These are phyloP conservation scores for Harringtonia aguacate DNA, from an alignment of 2,329 filamentous ascomycete species.

Conservation along the genomic window DNA sequence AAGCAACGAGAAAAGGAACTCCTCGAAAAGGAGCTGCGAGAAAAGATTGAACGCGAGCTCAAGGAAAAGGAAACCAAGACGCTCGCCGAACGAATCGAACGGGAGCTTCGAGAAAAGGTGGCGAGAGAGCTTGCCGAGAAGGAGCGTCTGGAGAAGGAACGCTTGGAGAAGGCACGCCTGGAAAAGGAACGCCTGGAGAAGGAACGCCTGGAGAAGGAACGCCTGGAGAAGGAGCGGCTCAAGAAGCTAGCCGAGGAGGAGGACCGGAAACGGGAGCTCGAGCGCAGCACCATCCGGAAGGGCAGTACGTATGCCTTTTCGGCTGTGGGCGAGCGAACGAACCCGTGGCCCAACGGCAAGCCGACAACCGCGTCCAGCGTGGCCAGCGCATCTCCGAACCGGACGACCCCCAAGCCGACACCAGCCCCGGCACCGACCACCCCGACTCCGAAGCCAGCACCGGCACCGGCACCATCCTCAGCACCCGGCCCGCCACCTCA, in stretches of 20 bases:
- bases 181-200: conserved; percentile 24
- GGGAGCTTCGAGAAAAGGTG: conserved; percentile 22
- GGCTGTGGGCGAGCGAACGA: conserved; percentile 57
- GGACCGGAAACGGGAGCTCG: conserved; percentile 7
- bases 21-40: conserved; percentile 31
- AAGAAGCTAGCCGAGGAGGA: conserved; percentile 21
- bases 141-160: conserved; percentile 19
- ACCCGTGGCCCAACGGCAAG: conserved; percentile 57
- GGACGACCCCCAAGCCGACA: conserved; percentile 14
- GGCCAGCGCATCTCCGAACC: conserved; percentile 12
- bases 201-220: conserved; percentile 9
- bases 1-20: conserved; percentile 19
- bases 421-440: conserved; percentile 21
- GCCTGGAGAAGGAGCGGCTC: conserved; percentile 18
- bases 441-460: conserved; percentile 15
- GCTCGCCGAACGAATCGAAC: conserved; percentile 20
- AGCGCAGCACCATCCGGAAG: conserved; percentile 26
- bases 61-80: not conserved
- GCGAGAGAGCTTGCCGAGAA: conserved; percentile 12
- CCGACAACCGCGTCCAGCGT: conserved; percentile 23
- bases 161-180: conserved; percentile 23
- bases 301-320: conserved; percentile 51
- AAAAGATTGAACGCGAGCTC: conserved; percentile 32
- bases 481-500: not conserved
- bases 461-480: conserved; percentile 21